Evolutionary conservation across 306 rosid species (phyloP).

Genomic region (Herpetospermum pedunculosum): DNA sequence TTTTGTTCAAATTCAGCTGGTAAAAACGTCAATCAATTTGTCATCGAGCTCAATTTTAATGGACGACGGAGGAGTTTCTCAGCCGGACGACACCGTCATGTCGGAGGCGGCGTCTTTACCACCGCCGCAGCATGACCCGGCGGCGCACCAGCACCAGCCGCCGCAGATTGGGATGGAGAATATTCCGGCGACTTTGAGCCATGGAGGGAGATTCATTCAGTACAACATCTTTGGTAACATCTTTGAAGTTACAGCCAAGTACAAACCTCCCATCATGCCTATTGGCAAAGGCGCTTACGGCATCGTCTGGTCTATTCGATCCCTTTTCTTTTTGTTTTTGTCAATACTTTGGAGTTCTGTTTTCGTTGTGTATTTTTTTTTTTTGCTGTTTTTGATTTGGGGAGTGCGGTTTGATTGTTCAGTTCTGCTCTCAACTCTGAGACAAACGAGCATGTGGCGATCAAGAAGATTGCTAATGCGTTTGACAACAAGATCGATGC

Average conservation of each 20-base stretch:
- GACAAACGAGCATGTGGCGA: constrained; percentile 79
- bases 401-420: not conserved
- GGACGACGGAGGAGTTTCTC: constrained; percentile 41
- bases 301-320: constrained; percentile 63
- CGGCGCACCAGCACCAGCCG: constrained; percentile 18
- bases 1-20: not conserved
- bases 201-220: constrained; percentile 87
- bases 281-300: constrained; percentile 98
- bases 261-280: constrained; percentile 96
- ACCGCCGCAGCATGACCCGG: constrained; percentile 16
- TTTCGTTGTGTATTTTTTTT: not conserved
- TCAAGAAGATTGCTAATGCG: constrained; percentile 93
- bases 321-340: not conserved
- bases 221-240: constrained; percentile 89
- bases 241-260: constrained; percentile 82
- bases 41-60: constrained; percentile 28
- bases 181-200: constrained; percentile 85
- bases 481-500: constrained; percentile 93
- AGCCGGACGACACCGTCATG: constrained; percentile 59
- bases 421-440: constrained; percentile 85
- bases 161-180: constrained; percentile 47
- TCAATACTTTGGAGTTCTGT: not conserved
- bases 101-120: constrained; percentile 48
- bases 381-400: not conserved
- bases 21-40: not conserved